phyloP scores from a whole-genome alignment of 805 yeast species.

The Priceomyces haplophilus region DNA sequence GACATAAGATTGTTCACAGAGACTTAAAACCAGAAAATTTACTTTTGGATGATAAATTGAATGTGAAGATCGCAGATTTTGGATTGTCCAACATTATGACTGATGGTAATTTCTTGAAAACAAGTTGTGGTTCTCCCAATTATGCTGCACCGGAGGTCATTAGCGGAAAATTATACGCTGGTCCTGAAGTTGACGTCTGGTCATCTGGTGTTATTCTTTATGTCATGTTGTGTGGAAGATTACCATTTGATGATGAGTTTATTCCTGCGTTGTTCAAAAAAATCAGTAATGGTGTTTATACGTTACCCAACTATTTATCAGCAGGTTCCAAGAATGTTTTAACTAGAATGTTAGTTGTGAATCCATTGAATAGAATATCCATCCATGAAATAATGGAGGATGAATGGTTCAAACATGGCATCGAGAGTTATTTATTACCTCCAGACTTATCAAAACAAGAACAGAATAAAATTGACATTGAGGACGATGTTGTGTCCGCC shows the following conservation, averaged over 20 bases:
- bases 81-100: conserved; percentile 96
- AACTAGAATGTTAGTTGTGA: conserved; percentile 89
- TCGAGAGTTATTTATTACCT: conserved; percentile 77
- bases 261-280: conserved; percentile 92
- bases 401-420: conserved; percentile 83
- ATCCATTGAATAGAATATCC: conserved; percentile 90
- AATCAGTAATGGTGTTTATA: conserved; percentile 88
- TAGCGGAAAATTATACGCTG: conserved; percentile 91
- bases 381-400: conserved; percentile 90
- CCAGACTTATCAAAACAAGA: conserved; percentile 41
- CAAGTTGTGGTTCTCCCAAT: conserved; percentile 95
- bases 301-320: conserved; percentile 82
- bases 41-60: conserved; percentile 80
- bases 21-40: conserved; percentile 95
- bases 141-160: conserved; percentile 98
- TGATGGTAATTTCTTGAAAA: conserved; percentile 91
- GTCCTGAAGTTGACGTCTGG: conserved; percentile 99
- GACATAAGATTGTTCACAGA: conserved; percentile 94
- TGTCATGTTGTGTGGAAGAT: conserved; percentile 92
- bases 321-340: conserved; percentile 80
- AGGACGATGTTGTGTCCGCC: conserved; percentile 72
- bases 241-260: conserved; percentile 95
- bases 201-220: conserved; percentile 92
- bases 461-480: conserved; percentile 48
- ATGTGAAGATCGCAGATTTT: conserved; percentile 94